Percentiles rank a stretch among this genome's conserved stretches.
phyloP scores from a whole-genome alignment of 306 rosid species.

The Prunus davidiana region DNA sequence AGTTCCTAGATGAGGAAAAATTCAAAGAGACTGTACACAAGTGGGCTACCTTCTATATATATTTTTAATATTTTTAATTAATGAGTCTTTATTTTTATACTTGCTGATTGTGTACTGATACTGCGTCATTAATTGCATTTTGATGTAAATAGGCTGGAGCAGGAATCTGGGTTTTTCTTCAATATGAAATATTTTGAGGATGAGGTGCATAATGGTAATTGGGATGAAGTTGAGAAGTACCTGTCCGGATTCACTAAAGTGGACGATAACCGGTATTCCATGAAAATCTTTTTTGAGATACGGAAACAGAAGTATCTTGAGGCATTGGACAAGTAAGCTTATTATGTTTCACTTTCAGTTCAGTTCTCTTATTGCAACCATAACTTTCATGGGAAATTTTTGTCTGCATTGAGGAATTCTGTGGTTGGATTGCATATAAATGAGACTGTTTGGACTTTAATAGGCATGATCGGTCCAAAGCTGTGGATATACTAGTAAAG shows the following conservation, averaged over 20 bases:
- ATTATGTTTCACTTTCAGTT: slow-evolving; percentile 3
- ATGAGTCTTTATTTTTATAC: neutral
- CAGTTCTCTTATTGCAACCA: neutral
- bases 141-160: slow-evolving; percentile 66
- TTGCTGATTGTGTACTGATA: slow-evolving; percentile 15
- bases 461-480: slow-evolving; percentile 93
- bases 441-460: slow-evolving; percentile 19
- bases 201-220: slow-evolving; percentile 95
- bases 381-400: neutral
- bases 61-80: slow-evolving; percentile 15
- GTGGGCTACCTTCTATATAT: slow-evolving; percentile 39
- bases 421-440: slow-evolving; percentile 12
- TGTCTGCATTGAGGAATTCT: slow-evolving; percentile 5
- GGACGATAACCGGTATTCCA: slow-evolving; percentile 93
- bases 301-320: slow-evolving; percentile 97
- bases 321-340: slow-evolving; percentile 93
- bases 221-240: slow-evolving; percentile 98
- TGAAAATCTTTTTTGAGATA: slow-evolving; percentile 98
- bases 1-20: slow-evolving; percentile 98
- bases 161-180: slow-evolving; percentile 98
- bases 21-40: slow-evolving; percentile 98
- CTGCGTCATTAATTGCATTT: slow-evolving; percentile 31
- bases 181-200: slow-evolving; percentile 98
- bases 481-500: slow-evolving; percentile 84
- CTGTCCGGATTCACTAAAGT: slow-evolving; percentile 98